Conservation (phyloP, 108 stramenopile species). For the Ochromonas danica region DNA sequence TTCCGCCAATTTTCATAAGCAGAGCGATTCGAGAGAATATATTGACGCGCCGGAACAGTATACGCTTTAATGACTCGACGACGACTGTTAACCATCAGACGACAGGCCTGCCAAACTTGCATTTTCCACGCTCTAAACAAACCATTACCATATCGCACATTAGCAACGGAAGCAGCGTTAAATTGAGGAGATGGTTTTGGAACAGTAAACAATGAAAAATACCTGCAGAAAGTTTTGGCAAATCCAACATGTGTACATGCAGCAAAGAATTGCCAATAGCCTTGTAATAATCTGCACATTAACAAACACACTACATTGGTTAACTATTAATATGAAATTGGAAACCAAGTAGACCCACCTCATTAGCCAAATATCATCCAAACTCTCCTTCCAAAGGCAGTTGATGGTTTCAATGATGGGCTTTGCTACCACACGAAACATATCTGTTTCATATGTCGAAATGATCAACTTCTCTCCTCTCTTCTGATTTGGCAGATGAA, state of each 20-base stretch:
- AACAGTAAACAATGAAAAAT: background rate
- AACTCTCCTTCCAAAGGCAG: background rate
- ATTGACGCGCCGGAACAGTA: background rate
- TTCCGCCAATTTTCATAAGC: background rate
- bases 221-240: background rate
- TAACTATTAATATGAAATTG: background rate
- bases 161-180: background rate
- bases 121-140: background rate
- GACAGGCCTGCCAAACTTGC: background rate
- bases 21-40: background rate
- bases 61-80: background rate
- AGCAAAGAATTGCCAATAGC: background rate
- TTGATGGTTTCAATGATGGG: background rate
- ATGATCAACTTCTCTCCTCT: background rate
- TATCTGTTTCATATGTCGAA: conserved; percentile 22
- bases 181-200: no score
- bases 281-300: background rate
- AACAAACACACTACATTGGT: background rate
- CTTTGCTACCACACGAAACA: conserved; percentile 23
- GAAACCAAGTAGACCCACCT: background rate
- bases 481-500: no score
- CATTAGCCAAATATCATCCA: background rate
- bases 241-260: background rate
- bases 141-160: background rate
- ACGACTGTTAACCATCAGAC: background rate